phyloP scores from a whole-genome alignment of 345 rosid species.

The Mangifera indica region DNA sequence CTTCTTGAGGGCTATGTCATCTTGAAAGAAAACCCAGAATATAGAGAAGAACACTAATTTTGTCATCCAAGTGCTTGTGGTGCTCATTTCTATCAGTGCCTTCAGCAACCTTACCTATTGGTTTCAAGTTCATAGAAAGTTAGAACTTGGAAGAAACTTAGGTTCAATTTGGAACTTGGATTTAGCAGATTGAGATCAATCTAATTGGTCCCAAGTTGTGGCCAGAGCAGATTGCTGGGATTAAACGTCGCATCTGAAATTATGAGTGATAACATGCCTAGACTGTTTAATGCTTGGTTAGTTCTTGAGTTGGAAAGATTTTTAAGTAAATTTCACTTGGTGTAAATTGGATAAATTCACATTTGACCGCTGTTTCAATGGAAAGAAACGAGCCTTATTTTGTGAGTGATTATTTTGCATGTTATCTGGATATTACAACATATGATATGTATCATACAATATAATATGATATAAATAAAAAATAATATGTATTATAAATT shows the following conservation, averaged over 20 bases:
- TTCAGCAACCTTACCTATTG: neutral
- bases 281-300: neutral
- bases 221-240: neutral
- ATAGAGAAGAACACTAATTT: slow-evolving; percentile 55
- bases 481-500: too few species aligned
- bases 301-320: neutral
- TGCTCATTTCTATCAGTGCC: neutral
- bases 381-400: neutral
- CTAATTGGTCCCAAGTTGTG: neutral
- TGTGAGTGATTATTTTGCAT: too few species aligned
- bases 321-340: neutral
- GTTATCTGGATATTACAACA: too few species aligned
- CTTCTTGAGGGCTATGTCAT: slow-evolving; percentile 92
- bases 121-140: neutral
- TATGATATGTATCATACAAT: too few species aligned
- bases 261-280: neutral
- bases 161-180: neutral
- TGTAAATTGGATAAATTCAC: slow-evolving; percentile 12
- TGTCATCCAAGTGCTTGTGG: neutral
- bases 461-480: too few species aligned
- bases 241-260: neutral
- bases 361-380: neutral
- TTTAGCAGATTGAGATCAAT: neutral
- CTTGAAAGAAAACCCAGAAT: slow-evolving; percentile 78
- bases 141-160: neutral